These are phyloP conservation scores for Solanum clarkiae DNA, from an alignment of 257 asterid species.

Conservation along the genomic window DNA sequence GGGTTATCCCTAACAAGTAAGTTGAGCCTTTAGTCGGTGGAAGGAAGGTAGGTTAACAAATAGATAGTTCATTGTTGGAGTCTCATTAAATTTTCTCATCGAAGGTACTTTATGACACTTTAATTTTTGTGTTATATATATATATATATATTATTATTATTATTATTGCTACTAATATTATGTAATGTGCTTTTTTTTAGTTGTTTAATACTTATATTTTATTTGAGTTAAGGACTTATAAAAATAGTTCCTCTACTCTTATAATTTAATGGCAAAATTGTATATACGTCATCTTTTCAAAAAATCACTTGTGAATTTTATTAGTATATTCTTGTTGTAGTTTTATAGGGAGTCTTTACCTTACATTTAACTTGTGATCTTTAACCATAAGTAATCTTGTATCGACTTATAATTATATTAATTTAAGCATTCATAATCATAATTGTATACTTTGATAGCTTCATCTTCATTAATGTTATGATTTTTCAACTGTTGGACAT, in stretches of 20 bases:
- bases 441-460: background rate
- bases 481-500: background rate
- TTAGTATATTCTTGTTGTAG: background rate
- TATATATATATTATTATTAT: too few species aligned
- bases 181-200: too few species aligned
- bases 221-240: background rate
- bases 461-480: background rate
- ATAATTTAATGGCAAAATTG: background rate
- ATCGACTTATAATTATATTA: background rate
- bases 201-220: too few species aligned
- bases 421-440: background rate
- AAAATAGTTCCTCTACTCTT: background rate
- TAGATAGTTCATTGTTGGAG: too few species aligned
- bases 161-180: background rate
- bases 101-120: too few species aligned
- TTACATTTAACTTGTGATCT: background rate
- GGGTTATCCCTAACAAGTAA: too few species aligned
- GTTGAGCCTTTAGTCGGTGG: too few species aligned
- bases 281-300: fast-evolving
- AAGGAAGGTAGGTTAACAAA: too few species aligned
- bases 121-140: too few species aligned
- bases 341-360: background rate
- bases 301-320: background rate
- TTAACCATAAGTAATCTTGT: background rate
- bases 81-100: too few species aligned